These are phyloP conservation scores for Citrus unshiu DNA, from an alignment of 345 rosid genomes.

Conservation along the genomic window DNA sequence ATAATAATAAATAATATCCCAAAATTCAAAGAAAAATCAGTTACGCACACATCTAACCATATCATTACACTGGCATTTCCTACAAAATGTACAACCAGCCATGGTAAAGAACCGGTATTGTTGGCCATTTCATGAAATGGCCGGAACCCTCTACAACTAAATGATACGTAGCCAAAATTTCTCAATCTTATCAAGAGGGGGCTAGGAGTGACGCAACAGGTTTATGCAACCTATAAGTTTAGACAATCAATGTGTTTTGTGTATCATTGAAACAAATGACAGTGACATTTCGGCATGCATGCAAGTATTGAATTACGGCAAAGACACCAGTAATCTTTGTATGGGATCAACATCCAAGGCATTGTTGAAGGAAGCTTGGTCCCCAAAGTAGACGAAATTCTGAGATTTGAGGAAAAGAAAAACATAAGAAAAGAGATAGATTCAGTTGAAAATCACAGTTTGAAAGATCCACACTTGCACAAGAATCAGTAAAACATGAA, in stretches of 20 bases:
- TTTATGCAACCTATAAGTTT: background rate
- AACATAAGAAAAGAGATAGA: background rate
- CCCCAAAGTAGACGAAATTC: constrained; percentile 48
- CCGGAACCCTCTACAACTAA: background rate
- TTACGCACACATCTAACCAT: background rate
- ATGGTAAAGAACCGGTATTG: background rate
- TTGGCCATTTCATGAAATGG: background rate
- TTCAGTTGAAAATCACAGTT: background rate
- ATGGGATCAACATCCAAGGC: constrained; percentile 67
- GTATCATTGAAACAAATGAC: background rate
- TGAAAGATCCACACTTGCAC: background rate
- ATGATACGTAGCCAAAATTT: background rate
- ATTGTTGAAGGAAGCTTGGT: constrained; percentile 45
- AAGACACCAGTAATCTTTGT: constrained; percentile 58
- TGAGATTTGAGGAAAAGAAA: constrained; percentile 19
- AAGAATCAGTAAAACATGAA: background rate
- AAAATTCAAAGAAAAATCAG: background rate
- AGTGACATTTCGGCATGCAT: constrained; percentile 20
- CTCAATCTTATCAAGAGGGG: background rate
- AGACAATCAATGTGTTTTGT: background rate
- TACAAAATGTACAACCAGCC: background rate
- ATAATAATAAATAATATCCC: background rate
- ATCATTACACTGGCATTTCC: background rate
- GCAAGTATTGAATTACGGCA: constrained; percentile 52
- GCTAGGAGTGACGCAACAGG: background rate